These are phyloP conservation scores for Castanea crenata DNA, from an alignment of 306 rosid species.

Conservation along the genomic window DNA sequence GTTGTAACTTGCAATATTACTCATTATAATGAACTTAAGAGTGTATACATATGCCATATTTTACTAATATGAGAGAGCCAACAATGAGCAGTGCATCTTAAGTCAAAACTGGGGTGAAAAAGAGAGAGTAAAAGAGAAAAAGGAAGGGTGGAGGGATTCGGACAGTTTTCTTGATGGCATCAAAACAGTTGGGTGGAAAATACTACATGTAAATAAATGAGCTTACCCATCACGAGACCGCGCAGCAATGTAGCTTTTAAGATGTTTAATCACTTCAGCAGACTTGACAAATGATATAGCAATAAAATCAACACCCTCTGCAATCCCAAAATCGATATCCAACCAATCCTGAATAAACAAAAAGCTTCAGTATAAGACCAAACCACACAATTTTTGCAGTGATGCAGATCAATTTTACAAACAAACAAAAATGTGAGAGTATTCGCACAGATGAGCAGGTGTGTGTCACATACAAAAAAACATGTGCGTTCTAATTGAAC, in stretches of 20 bases:
- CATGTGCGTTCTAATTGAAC: not conserved
- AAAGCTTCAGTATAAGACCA: constrained; percentile 32
- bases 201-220: not conserved
- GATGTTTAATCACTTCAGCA: constrained; percentile 97
- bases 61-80: not conserved
- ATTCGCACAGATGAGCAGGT: not conserved
- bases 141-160: not conserved
- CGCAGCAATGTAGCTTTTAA: constrained; percentile 96
- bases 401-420: constrained; percentile 2
- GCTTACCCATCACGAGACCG: constrained; percentile 74
- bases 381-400: constrained; percentile 3
- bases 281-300: constrained; percentile 98
- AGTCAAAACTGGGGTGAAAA: not conserved
- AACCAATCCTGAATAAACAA: constrained; percentile 78
- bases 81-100: not conserved
- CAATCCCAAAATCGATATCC: constrained; percentile 97
- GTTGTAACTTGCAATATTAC: not conserved
- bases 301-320: constrained; percentile 92
- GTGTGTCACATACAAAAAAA: not conserved
- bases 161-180: not conserved
- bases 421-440: not conserved
- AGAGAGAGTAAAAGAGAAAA: not conserved
- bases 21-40: not conserved
- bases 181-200: not conserved
- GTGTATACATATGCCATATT: not conserved